Evolutionary conservation across 2,329 filamentous ascomycete genomes (phyloP).

Genomic region (Colletotrichum sp.): DNA sequence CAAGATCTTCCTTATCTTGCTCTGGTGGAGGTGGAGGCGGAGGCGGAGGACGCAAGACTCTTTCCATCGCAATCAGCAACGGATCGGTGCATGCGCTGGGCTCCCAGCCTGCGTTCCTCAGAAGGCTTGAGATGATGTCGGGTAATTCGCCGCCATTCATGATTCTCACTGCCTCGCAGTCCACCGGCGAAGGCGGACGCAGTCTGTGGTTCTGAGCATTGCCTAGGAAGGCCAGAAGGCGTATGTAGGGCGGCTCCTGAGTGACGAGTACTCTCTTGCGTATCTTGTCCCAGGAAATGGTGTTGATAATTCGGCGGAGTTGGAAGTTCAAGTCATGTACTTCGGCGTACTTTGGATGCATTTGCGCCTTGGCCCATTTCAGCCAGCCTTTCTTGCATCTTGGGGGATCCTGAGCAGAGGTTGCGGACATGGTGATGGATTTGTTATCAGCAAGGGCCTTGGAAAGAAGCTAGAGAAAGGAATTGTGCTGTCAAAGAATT

Average conservation of each 20-base stretch:
- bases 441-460: no score
- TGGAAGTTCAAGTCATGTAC: no score
- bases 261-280: not conserved
- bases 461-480: rapidly evolving
- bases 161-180: not conserved
- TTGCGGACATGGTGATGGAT: not conserved
- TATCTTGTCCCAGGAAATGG: not conserved
- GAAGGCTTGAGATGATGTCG: not conserved
- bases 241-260: not conserved
- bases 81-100: not conserved
- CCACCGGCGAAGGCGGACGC: not conserved
- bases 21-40: not conserved
- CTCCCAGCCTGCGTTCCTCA: not conserved
- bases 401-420: not conserved
- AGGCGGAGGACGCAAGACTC: not conserved
- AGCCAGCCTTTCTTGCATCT: not conserved
- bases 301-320: no score
- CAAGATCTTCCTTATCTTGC: not conserved
- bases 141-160: not conserved
- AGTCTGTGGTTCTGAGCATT: not conserved
- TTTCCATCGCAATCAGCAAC: not conserved
- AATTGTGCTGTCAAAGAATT: not conserved
- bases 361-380: not conserved
- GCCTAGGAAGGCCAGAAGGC: not conserved
- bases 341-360: not conserved